Conservation (phyloP, 352 stramenopile species). For the Elongisporangium anandrum region DNA sequence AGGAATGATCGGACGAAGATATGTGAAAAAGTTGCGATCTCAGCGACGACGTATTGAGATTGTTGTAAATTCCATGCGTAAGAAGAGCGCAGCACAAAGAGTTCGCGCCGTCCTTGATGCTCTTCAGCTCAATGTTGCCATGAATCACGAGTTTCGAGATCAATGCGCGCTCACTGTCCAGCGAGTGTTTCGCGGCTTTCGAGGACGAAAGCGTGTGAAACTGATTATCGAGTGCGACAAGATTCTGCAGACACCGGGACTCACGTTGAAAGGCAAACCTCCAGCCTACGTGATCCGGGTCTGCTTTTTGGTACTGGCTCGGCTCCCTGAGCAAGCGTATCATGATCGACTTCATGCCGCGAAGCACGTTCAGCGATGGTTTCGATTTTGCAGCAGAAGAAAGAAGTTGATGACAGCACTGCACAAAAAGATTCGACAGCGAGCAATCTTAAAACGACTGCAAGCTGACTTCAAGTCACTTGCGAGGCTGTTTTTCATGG, state of each 20-base stretch:
- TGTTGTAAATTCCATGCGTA: slow-evolving; percentile 22
- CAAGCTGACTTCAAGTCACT: slow-evolving; percentile 36
- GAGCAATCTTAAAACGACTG: slow-evolving; percentile 32
- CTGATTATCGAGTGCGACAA: slow-evolving; percentile 29
- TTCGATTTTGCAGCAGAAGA: slow-evolving; percentile 16
- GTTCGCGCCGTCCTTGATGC: slow-evolving; percentile 25
- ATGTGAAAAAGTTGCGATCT: slow-evolving; percentile 27
- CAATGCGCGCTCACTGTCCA: slow-evolving; percentile 27
- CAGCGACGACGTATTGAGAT: slow-evolving; percentile 30
- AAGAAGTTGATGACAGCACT: slow-evolving; percentile 20
- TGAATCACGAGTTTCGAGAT: slow-evolving; percentile 20
- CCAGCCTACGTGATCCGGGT: slow-evolving; percentile 38
- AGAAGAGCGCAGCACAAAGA: slow-evolving; percentile 27
- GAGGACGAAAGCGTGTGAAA: slow-evolving; percentile 27
- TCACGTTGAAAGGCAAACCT: slow-evolving; percentile 34
- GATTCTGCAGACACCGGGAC: slow-evolving; percentile 23
- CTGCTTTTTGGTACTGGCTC: slow-evolving; percentile 46
- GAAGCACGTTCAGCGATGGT: slow-evolving; percentile 37
- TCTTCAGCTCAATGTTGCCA: slow-evolving; percentile 25
- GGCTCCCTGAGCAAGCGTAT: slow-evolving; percentile 25
- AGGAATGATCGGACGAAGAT: slow-evolving; percentile 33
- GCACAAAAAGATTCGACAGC: slow-evolving; percentile 27
- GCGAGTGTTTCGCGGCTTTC: slow-evolving; percentile 39
- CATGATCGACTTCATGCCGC: slow-evolving; percentile 12
- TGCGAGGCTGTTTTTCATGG: slow-evolving; percentile 40